Evolutionary conservation across 2,329 filamentous ascomycete species (phyloP), one percentile per base, ranked within the genome.

Genomic region (Cladosporium sp.): DNA sequence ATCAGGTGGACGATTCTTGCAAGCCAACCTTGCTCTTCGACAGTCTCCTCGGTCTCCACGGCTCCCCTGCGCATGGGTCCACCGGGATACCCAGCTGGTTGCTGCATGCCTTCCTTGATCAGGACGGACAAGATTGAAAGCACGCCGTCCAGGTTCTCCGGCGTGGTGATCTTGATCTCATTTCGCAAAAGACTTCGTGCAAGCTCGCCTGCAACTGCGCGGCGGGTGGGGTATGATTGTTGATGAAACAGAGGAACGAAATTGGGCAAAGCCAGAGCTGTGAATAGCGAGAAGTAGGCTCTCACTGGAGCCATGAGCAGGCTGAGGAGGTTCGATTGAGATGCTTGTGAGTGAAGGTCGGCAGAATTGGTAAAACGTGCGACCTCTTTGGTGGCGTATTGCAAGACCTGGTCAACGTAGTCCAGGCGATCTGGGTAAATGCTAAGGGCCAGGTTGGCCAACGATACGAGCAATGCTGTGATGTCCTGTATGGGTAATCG

Each of bases 1-100:
- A 98, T 81, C 50, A 96, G 75, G 70, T 98, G 93, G 15, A 96
- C 83, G 63, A 98, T 85, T 59, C 93, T 81, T 30, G 93, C 93
- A 48, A 98, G 77, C 90, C 90, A 96, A 45, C 93, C 93, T 74
- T 98, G 93, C 71, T 98, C 93, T 69, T 98, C 92, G 62, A 97
- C 83, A 0, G 92, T 97, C 72, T 98, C 94, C 55, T 98, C 93
- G 0, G 93, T 97, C 73, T 98, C 94, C 40, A 80, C 75, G 16
- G 82, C 80, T 54, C 89, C 83, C 55, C 88, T 78, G 63, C 92
- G 87, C 12, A 76, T 71, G 5, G 86, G 82, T 33, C 86, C 82
- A 3, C 88, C 88, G 0, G 91, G 85, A 61, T 96, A 96, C 25
- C 88, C 88, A 40, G 83, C 79, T n/a, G 88, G 83, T 48, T 72